Percentiles rank a stretch among this genome's conserved stretches.
Evolutionary conservation across 768 basidiomycete species (phyloP).

Genomic region (Fibroporia radiculosa): DNA sequence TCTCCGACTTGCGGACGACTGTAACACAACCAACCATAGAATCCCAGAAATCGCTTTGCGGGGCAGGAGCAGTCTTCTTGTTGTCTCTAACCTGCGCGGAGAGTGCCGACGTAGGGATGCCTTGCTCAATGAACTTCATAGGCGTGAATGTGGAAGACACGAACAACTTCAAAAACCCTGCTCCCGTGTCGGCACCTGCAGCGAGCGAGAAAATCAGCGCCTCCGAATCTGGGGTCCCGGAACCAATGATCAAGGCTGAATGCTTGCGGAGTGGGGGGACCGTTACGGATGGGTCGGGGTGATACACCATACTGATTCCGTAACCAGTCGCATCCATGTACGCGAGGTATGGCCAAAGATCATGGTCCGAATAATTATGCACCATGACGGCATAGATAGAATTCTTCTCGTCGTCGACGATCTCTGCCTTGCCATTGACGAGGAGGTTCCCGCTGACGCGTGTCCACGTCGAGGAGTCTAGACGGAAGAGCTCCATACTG

Average conservation of each 20-base stretch:
- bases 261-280: slow-evolving; percentile 37
- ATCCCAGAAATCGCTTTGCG: slow-evolving; percentile 22
- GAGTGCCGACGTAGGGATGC: slow-evolving; percentile 9
- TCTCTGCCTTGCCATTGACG: slow-evolving; percentile 37
- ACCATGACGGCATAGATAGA: slow-evolving; percentile 42
- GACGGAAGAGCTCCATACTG: slow-evolving; percentile 43
- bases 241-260: slow-evolving; percentile 33
- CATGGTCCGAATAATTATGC: slow-evolving; percentile 39
- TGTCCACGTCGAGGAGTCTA: slow-evolving; percentile 38
- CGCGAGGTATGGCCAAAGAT: slow-evolving; percentile 57
- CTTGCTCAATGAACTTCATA: slow-evolving; percentile 44
- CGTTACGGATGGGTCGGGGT: slow-evolving; percentile 30
- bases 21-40: slow-evolving; percentile 23
- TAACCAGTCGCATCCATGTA: slow-evolving; percentile 55
- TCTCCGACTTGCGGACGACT: slow-evolving; percentile 14
- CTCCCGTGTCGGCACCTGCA: slow-evolving; percentile 30
- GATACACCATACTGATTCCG: slow-evolving; percentile 47
- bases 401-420: slow-evolving; percentile 32
- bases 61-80: slow-evolving; percentile 1
- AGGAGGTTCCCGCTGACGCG: slow-evolving; percentile 40
- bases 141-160: slow-evolving; percentile 43
- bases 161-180: slow-evolving; percentile 52
- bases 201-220: slow-evolving; percentile 38
- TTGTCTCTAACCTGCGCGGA: not conserved
- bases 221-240: slow-evolving; percentile 36